Evolutionary conservation across 192 early-diverging fungal species (phyloP).

Genomic region (Spizellomyces sp.): DNA sequence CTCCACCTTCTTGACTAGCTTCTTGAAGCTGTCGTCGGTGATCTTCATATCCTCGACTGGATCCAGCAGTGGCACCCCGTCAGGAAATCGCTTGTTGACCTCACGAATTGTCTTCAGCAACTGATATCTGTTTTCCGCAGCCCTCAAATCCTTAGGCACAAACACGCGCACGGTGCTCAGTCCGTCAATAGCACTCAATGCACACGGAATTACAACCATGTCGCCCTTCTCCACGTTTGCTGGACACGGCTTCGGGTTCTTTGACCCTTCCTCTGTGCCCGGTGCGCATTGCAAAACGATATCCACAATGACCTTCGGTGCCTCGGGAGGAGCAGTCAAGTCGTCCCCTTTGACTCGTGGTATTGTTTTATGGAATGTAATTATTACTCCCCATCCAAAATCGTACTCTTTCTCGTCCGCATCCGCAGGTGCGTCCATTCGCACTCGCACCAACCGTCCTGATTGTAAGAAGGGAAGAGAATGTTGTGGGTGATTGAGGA

Average conservation of each 20-base stretch:
- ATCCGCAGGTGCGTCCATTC: constrained; percentile 24
- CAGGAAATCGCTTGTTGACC: constrained; percentile 70
- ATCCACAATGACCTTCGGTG: constrained; percentile 78
- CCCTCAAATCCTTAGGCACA: constrained; percentile 71
- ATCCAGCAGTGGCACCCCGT: constrained; percentile 83
- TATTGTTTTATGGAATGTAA: constrained; percentile 70
- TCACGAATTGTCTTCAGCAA: constrained; percentile 70
- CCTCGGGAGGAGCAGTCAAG: constrained; percentile 33
- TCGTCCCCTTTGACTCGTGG: constrained; percentile 37
- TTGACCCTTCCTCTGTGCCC: constrained; percentile 57
- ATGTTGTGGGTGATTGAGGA: constrained; percentile 81
- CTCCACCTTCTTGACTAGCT: constrained; percentile 71
- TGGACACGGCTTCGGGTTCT: constrained; percentile 57
- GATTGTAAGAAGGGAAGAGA: constrained; percentile 82
- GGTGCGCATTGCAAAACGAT: constrained; percentile 79
- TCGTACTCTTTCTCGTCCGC: constrained; percentile 41
- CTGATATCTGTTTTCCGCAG: constrained; percentile 55
- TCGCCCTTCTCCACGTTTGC: constrained; percentile 57
- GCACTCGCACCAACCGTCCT: constrained; percentile 74
- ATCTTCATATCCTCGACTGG: constrained; percentile 90
- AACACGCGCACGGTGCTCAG: constrained; percentile 75
- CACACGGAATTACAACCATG: constrained; percentile 75
- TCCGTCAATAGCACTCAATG: constrained; percentile 71
- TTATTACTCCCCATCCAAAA: constrained; percentile 92
- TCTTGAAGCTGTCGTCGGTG: constrained; percentile 73